Evolutionary conservation across 2,329 filamentous ascomycete genomes (phyloP).

Genomic region (Arthrobotrys megalospora): DNA sequence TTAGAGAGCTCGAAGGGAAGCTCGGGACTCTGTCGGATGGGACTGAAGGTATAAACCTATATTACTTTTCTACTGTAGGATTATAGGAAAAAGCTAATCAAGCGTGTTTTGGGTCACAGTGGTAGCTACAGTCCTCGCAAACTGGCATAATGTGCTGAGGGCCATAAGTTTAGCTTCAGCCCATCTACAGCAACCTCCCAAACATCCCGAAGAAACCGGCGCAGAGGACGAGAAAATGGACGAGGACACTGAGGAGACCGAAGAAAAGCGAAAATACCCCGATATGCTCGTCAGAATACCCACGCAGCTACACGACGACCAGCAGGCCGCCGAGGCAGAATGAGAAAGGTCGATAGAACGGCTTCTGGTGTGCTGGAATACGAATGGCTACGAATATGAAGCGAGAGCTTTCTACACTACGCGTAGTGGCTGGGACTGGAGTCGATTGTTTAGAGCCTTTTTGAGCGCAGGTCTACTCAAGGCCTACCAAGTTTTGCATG

Average conservation of each 20-base stretch:
- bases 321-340: conserved; percentile 37
- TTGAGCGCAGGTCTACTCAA: no score
- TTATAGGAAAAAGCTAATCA: conserved; percentile 1
- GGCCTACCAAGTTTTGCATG: neutral
- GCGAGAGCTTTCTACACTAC: no score
- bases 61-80: conserved; percentile 7
- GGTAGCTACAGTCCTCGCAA: conserved; percentile 85
- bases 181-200: conserved; percentile 73
- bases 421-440: neutral
- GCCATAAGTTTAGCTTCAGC: conserved; percentile 92
- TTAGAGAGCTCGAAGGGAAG: conserved; percentile 85
- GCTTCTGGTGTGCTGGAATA: no score
- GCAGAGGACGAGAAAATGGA: conserved; percentile 66
- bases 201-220: conserved; percentile 69
- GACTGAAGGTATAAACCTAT: conserved; percentile 77
- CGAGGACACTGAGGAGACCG: conserved; percentile 67
- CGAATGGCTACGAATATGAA: no score
- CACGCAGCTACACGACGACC: conserved; percentile 56
- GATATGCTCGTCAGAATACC: conserved; percentile 88
- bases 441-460: neutral
- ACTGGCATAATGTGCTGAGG: conserved; percentile 88
- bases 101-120: conserved; percentile 69
- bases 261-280: conserved; percentile 70
- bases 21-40: conserved; percentile 83
- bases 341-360: neutral